Evolutionary conservation across 2,329 filamentous ascomycete species (phyloP), one percentile per base, ranked within the genome.

Genomic region (Ophiosphaerella herpotricha): DNA sequence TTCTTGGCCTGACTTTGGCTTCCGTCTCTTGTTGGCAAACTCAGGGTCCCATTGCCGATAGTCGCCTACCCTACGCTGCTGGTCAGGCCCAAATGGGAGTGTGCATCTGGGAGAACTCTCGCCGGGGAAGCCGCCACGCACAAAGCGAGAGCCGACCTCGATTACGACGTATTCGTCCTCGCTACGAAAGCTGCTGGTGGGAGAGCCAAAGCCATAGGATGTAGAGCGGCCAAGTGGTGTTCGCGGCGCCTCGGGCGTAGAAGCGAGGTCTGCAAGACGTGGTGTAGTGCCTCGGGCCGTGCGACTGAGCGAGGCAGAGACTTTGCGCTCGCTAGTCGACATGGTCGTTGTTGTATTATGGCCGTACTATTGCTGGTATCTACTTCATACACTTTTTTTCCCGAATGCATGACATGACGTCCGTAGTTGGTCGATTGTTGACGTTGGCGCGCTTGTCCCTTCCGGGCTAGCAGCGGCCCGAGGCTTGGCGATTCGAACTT

Each of bases 101-200:
- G 82, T 80, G 70, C 93, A 95, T 60, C 82, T 77, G 13, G 91
- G 91, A 3, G 80, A 75, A 37, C 86, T 82, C 71, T 96, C 92
- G 43, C 92, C 92, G 5, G 92, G 90, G 68, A 97, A 94, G 0
- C 94, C 94, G 8, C 88, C 87, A 38, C 88, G 85, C 23, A 97
- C 73, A 72, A 85, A 88, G 18, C 93, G 84, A 8, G 89, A 83
- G 1, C 91, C 92, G 32, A 97, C 72, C 70, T 97, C 91, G 43
- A 97, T 79, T 36, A 99, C 82, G 6, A 87, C 80, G 60, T 97
- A 94, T 66, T 99, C 94, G 63, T 96, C 91, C 49, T 85, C 80
- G 41, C 70, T 67, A 16, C 85, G 82, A 55, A 82, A 84, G 21
- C 77, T 78, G 29, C 77, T 77, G 39, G 80, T 77, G 2, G 84